A percentile compares a stretch with the other conserved stretches of the same genome.
Evolutionary conservation across 2,329 filamentous ascomycete genomes (phyloP).

Genomic region (Amylocarpus encephaloides): DNA sequence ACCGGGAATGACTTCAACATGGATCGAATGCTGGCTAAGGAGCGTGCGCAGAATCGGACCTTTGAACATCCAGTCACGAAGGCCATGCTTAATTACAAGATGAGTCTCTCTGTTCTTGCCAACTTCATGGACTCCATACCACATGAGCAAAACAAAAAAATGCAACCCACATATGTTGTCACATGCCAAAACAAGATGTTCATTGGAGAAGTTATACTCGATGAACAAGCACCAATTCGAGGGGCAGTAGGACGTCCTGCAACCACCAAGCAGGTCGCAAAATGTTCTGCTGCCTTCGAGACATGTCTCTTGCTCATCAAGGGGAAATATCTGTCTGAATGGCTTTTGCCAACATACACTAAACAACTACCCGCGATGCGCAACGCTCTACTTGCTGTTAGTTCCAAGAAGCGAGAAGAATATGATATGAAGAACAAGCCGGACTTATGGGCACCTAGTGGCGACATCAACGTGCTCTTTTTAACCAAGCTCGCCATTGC

Average conservation of each 20-base stretch:
- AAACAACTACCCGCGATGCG: slow-evolving; percentile 72
- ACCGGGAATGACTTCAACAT: slow-evolving; percentile 51
- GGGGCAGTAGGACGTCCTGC: slow-evolving; percentile 58
- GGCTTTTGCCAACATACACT: slow-evolving; percentile 66
- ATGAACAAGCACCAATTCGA: slow-evolving; percentile 65
- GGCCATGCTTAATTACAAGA: slow-evolving; percentile 71
- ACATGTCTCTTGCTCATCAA: slow-evolving; percentile 65
- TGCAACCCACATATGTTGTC: slow-evolving; percentile 55
- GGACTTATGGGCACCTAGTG: slow-evolving; percentile 55
- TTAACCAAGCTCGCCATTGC: slow-evolving; percentile 55
- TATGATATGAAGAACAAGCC: slow-evolving; percentile 81
- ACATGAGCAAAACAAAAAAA: slow-evolving; percentile 33
- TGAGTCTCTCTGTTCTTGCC: slow-evolving; percentile 64
- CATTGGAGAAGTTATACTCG: slow-evolving; percentile 72
- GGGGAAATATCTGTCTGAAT: slow-evolving; percentile 61
- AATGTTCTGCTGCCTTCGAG: slow-evolving; percentile 83
- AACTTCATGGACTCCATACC: slow-evolving; percentile 68
- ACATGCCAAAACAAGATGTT: slow-evolving; percentile 52
- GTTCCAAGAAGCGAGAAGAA: slow-evolving; percentile 62
- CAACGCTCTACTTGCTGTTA: slow-evolving; percentile 82
- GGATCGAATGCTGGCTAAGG: slow-evolving; percentile 48
- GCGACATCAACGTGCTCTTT: slow-evolving; percentile 49
- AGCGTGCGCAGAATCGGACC: slow-evolving; percentile 22
- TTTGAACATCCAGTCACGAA: slow-evolving; percentile 61
- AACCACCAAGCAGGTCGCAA: slow-evolving; percentile 68